Conservation (phyloP, 495 filamentous ascomycete genomes). For the Talaromyces trachyspermus region DNA sequence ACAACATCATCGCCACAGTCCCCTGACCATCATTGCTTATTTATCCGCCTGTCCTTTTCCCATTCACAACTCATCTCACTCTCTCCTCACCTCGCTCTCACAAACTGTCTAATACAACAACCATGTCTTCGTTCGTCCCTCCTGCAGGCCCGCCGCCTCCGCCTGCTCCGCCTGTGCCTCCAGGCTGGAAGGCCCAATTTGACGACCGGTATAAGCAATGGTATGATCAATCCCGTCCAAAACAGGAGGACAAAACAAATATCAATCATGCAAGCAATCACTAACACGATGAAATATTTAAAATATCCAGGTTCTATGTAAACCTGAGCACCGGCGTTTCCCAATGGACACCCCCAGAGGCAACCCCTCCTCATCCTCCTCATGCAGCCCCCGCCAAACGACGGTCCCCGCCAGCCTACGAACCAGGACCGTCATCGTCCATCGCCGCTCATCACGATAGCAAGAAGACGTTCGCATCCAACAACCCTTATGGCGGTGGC, state of each 20-base stretch:
- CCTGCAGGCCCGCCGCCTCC: slow-evolving; percentile 80
- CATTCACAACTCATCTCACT: neutral
- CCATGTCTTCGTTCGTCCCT: slow-evolving; percentile 49
- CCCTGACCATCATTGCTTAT: too few relatives aligned
- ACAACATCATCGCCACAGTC: too few relatives aligned
- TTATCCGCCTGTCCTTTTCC: neutral
- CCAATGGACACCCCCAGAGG: slow-evolving; percentile 75
- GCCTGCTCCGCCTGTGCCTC: slow-evolving; percentile 73
- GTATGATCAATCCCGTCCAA: slow-evolving; percentile 44
- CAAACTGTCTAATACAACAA: neutral
- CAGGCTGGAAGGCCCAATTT: slow-evolving; percentile 80
- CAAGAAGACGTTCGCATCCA: slow-evolving; percentile 48
- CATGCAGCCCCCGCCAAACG: slow-evolving; percentile 42
- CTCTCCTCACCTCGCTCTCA: neutral
- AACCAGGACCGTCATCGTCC: too few relatives aligned
- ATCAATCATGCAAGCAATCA: too few relatives aligned
- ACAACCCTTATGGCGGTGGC: slow-evolving; percentile 48
- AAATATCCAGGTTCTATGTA: slow-evolving; percentile 88
- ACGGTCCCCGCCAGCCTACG: slow-evolving; percentile 60
- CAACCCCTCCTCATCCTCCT: too few relatives aligned
- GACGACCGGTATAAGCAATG: slow-evolving; percentile 72
- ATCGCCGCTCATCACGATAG: slow-evolving; percentile 41
- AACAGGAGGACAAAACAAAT: too few relatives aligned
- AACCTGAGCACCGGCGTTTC: slow-evolving; percentile 80
- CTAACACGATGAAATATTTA: too few relatives aligned